Base-by-base conservation (phyloP, 495 filamentous ascomycete species). In the Entonaema liquescens region DNA sequence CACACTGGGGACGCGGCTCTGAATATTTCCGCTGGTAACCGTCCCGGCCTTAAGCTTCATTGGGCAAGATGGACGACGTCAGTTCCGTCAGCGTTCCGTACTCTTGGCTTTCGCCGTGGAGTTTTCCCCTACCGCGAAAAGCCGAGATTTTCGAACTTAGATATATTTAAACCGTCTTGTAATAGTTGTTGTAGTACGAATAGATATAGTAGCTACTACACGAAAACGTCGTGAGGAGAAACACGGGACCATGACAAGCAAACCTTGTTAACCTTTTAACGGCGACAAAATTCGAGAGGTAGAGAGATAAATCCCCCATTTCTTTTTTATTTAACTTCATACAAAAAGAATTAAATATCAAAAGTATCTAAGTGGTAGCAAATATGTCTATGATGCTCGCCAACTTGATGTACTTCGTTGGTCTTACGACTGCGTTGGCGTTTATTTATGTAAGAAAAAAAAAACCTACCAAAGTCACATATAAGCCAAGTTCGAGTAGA, bases 401-500 rank as follows among this genome's bases (percentile, higher is more conserved):
- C 13, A 29, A 67, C 42, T 11, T 57, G 23, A n/a, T 52, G 15
- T 58, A 65, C 33, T 23, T 68, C 7, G 60, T 55, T 11, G 61
- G 64, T 35, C 35, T 65, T 52, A 42, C 52, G 17, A 65, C 50
- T 33, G 70, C 35, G 19, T 33, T 75, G 40, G 65, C 1, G 23
- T 53, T 75, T n/a, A 17, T 74, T 26, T 77, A 73, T 54, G 75
- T 77, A 53, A 67, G 75, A 56, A 11, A 38, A 56, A 11, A 38
- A 17, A 11, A 26, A 36, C 23, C 17, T 21, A 59, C 23, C 12
- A 3, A 2, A 15, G 35, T 21, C 5, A 5, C 17, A 40, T 31
- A 57, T n/a, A 33, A 23, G 21, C 23, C 6, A 28, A 11, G 23
- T 33, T 11, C 8, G n/a, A n/a, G 33, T 9, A 52, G 19, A 59